Conservation (phyloP, 495 filamentous ascomycete species). For the Lindgomyces ingoldianus region DNA sequence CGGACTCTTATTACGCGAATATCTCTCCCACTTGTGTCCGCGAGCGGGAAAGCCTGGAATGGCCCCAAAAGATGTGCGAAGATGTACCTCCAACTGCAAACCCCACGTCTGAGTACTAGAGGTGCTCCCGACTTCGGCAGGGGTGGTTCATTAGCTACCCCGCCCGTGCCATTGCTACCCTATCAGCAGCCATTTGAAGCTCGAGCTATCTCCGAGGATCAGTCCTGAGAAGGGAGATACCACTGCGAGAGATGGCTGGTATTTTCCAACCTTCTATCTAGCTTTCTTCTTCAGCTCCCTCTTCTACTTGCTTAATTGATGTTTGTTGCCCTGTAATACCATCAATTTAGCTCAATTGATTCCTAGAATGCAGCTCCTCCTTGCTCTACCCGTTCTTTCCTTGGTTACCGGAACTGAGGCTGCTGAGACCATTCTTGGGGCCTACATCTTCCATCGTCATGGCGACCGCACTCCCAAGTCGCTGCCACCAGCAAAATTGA, state of each 20-base stretch:
- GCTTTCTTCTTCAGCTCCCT: neutral
- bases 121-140: conserved; percentile 5
- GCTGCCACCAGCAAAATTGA: conserved; percentile 56
- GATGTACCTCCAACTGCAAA: neutral
- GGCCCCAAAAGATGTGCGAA: too few species aligned
- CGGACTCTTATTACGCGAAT: neutral
- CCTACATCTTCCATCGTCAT: conserved; percentile 66
- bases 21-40: neutral
- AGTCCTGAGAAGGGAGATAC: too few species aligned
- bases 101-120: neutral
- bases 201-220: neutral
- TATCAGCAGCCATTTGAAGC: neutral
- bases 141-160: conserved; percentile 4
- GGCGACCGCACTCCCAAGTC: conserved; percentile 64
- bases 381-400: conserved; percentile 24
- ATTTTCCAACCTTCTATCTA: too few species aligned
- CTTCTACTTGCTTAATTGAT: neutral
- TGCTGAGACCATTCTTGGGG: conserved; percentile 62
- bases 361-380: conserved; percentile 8
- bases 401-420: conserved; percentile 45
- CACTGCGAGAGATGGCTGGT: too few species aligned
- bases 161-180: neutral
- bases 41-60: too few species aligned
- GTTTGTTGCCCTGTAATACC: neutral
- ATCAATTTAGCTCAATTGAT: neutral